These are phyloP conservation scores for Barnettozyma hawaiiensis DNA, from an alignment of 1,139 yeast species.

Conservation along the genomic window DNA sequence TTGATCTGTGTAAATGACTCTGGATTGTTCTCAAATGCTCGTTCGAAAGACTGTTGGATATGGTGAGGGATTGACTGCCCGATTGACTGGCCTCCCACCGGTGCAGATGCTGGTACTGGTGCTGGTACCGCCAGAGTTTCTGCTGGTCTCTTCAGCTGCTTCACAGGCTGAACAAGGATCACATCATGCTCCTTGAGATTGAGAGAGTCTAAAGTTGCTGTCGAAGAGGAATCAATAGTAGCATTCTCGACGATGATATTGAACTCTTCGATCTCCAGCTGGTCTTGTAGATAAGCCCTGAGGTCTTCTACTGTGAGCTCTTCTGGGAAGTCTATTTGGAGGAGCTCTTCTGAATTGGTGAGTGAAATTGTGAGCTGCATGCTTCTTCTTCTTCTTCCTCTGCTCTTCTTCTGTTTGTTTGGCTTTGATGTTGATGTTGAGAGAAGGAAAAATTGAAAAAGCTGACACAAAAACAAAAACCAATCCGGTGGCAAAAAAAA, in stretches of 20 bases:
- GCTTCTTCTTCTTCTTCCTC: not conserved
- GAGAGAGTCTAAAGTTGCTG: not conserved
- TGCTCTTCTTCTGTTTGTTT: not conserved
- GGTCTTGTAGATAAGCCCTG: constrained; percentile 50
- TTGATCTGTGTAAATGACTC: constrained; percentile 79
- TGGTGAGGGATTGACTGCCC: constrained; percentile 4
- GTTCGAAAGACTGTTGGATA: constrained; percentile 25
- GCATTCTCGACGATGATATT: constrained; percentile 30
- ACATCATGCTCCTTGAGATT: constrained; percentile 6
- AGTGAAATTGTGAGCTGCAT: constrained; percentile 18
- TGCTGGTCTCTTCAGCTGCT: not conserved
- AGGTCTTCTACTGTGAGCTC: constrained; percentile 65
- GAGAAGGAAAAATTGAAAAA: not conserved
- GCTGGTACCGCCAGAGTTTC: not conserved
- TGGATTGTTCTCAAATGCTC: constrained; percentile 84
- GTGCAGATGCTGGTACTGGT: not conserved
- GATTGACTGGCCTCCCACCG: too few species aligned
- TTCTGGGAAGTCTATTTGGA: constrained; percentile 39
- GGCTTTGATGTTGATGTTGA: not conserved
- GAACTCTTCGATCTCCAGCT: constrained; percentile 1
- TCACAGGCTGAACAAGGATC: constrained; percentile 2
- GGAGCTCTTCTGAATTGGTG: constrained; percentile 14
- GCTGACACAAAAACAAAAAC: not conserved
- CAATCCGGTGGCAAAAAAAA: not conserved
- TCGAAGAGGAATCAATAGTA: constrained; percentile 2